Evolutionary conservation across 2,329 filamentous ascomycete species (phyloP), one percentile per base, ranked within the genome.

Genomic region (Arthrobotrys sinensis): DNA sequence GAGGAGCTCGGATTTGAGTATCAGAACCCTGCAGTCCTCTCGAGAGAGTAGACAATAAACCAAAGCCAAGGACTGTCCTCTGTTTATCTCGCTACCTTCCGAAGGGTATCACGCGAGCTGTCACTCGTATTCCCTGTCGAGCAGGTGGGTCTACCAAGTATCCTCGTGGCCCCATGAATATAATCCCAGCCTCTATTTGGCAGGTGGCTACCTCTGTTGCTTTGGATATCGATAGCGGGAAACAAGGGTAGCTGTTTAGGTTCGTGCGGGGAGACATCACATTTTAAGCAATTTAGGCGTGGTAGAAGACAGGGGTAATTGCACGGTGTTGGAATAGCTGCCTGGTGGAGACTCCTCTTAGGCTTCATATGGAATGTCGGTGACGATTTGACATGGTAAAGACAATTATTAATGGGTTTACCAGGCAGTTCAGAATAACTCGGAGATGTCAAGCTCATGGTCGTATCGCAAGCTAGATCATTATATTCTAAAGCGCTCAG

Each of bases 91-190:
- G 70, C 70, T 66, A 75, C 62, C 16, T 73, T 46, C 48, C 45
- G 68, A 64, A 12, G 21, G 55, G 12, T n/a, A 45, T 73, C 69
- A 73, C 69, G 69, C 69, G 69, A 73, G 52, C 60, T 57, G 16
- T 67, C 40, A 38, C 16, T 50, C 48, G 34, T 45, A 52, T 57
- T 24, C 69, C 36, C 55, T 52, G 36, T 48, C 36, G 28, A 73
- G 69, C 62, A 67, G 69, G 69, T 73, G 52, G 60, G 48, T 45
- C 28, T 73, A 53, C 62, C 43, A 64, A 60, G 40, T 32, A 66
- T 66, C 60, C 62, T 73, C 69, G 69, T 73, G 69, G 55, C 28
- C 60, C 28, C 14, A 60, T 43, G 55, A 60, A 43, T 32, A 43
- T 28, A 40, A 60, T 28, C 24, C 43, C 28, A 19, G 62, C 1